These are phyloP conservation scores for Colletotrichum kahawae DNA, from an alignment of 2,329 filamentous ascomycete genomes.

Conservation along the genomic window DNA sequence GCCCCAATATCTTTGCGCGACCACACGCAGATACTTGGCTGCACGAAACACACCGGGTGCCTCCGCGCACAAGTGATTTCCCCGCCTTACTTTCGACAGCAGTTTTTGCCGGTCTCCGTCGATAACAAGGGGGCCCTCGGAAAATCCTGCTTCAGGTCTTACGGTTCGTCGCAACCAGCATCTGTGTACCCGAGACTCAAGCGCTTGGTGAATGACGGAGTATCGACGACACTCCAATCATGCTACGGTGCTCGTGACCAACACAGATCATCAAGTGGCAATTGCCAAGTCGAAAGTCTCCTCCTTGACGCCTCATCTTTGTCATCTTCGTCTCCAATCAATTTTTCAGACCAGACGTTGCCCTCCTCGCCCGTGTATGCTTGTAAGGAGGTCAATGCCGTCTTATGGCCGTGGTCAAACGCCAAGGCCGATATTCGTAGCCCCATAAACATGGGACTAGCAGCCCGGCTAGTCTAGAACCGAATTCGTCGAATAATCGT, in stretches of 20 bases:
- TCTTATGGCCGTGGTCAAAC: background rate
- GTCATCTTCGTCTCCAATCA: background rate
- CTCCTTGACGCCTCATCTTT: background rate
- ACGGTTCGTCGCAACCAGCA: constrained; percentile 2
- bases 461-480: background rate
- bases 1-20: background rate
- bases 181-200: background rate
- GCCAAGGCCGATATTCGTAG: background rate
- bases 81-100: background rate
- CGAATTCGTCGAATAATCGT: background rate
- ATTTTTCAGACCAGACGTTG: background rate
- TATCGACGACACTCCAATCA: background rate
- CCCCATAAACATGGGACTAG: background rate
- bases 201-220: background rate
- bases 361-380: background rate
- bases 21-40: background rate
- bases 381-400: background rate
- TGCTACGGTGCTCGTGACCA: background rate
- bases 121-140: background rate
- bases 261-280: background rate
- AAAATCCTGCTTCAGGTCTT: background rate
- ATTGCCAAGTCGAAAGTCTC: background rate
- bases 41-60: background rate
- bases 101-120: background rate
- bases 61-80: background rate